Base-by-base conservation (phyloP, 2,329 filamentous ascomycete species). In the Colletotrichum godetiae region DNA sequence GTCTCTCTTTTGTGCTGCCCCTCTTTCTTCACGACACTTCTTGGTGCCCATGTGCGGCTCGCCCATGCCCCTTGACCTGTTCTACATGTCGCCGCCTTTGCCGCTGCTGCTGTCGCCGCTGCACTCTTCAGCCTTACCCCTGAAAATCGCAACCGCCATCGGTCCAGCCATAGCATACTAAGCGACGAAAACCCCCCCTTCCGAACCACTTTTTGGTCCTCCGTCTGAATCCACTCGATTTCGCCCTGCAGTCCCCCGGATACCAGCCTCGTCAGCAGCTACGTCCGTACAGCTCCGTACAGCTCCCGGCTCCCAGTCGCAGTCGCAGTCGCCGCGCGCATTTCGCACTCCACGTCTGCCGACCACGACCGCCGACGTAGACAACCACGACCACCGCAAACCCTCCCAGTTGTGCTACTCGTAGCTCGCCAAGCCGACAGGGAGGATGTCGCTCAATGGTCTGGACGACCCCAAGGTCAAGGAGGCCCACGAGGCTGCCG, bases 391-490 rank as follows among this genome's bases (percentile, higher is more conserved):
- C 55, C 33, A 53, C 35, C 53, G 24, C 42, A 49, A 35, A 31
- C 27, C 29, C 46, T n/a, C 31, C 19, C 5, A 31, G 27, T 29
- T 31, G 66, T 61, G 53, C 66, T 13, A 27, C 10, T 35, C 33
- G 35, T 69, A 72, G 55, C 64, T 67, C 42, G 55, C 52, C 68
- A 62, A 68, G 52, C 5, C 57, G 56, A 74, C 65, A 69, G 65
- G 65, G 55, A 73, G 52, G 37, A 98, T 98, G 96, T 98, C 96
- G 88, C 89, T 98, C 84, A 98, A 98, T 91, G 97, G 97, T 76
- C 89, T 98, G 85, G 95, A 98, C 86, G 90, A 91, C 85, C 86
- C 89, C 78, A 90, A 91, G 81, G 90, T 99, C 84, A 90, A 92
- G 84, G 94, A 97, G 85, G 95, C 95, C 79, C 92, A 97, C 84